Evolutionary conservation across 2,329 filamentous ascomycete species (phyloP), one percentile per base, ranked within the genome.

Genomic region (Pseudocercospora macadamiae): DNA sequence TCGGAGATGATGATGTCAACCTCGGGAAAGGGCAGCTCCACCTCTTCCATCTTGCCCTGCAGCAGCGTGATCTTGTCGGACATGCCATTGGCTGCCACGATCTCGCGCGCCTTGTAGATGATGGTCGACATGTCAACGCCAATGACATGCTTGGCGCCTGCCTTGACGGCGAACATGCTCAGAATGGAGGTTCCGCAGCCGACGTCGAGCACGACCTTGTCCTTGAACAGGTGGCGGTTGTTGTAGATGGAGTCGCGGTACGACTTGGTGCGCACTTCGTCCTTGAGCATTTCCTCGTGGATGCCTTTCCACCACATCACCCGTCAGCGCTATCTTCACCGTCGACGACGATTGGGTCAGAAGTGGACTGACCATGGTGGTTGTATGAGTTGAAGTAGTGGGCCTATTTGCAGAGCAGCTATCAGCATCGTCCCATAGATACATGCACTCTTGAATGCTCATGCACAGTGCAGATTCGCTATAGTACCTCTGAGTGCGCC

Each of bases 321-420:
- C 74, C 76, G 77, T 75, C 66, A 69, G 54, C 61, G 45, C 47
- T 19, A 28, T 32, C 4, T 36, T 16, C 45, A 45, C 14, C 28
- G 26, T 51, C 16, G 4, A 3, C 19, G 47, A 16, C 18, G 16
- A 12, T 45, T 25, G 10, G n/a, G n/a, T n/a, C 9, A 16, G n/a
- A 10, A 16, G 44, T 26, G 59, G 64, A 81, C 81, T 76, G 87
- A 93, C 93, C 93, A 84, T 97, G 93, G 80, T 97, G 95, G 77
- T 97, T 96, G 78, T 97, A 97, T 78, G 93, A 96, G 81, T 97
- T 97, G 82, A 97, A 97, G 83, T 97, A 99, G 79, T 97, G 95
- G 77, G 96, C 92, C 47, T 49, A 19, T 39, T 39, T n/a, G n/a
- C n/a, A 28, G 16, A 12, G 44, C 12, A 18, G 23, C 44, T 10